Evolutionary conservation across 2,329 filamentous ascomycete species (phyloP), one percentile per base, ranked within the genome.

Genomic region (Teratosphaeria zuluensis): DNA sequence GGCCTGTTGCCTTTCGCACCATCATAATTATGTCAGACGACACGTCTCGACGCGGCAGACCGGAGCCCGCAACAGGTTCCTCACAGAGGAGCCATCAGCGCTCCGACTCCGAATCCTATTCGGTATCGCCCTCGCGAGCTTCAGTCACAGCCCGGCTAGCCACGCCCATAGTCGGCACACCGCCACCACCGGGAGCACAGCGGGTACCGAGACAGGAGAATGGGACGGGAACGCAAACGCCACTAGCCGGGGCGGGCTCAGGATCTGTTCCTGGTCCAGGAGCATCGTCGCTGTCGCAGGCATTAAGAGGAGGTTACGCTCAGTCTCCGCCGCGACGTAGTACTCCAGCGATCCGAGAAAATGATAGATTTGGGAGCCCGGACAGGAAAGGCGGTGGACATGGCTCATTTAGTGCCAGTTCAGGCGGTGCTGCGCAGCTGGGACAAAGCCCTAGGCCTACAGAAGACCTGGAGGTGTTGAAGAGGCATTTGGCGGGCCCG

Each of bases 401-500:
- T 73, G 92, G 91, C 56, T 96, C 91, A 9, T 91, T 95, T 67
- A 89, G 94, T 63, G 83, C 84, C 55, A 82, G 86, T 64, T 80
- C 81, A 48, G 82, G 62, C 64, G 42, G 42, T 48, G 73, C 68
- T 52, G 65, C 63, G 9, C 69, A 69, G 64, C 73, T 75, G 62
- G 78, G 71, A 69, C 64, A 65, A 31, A 81, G 79, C 54, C 75
- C 78, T 48, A 84, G 80, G 24, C 85, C 87, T 4, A 87, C 87
- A 69, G 92, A 97, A 75, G 90, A 97, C 68, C 88, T 91, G 16
- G 92, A 96, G 71, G 90, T 97, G 57, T 83, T 99, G 64, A 91
- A 87, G 72, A 83, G 92, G 65, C 94, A 99, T 78, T 76, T 95
- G 67, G 90, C 96, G 21, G 84, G 87, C n/a, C 75, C 76, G 58